Evolutionary conservation across 2,329 filamentous ascomycete genomes (phyloP), one percentile per base, ranked within the genome.

Genomic region (Pseudogymnoascus sp.): DNA sequence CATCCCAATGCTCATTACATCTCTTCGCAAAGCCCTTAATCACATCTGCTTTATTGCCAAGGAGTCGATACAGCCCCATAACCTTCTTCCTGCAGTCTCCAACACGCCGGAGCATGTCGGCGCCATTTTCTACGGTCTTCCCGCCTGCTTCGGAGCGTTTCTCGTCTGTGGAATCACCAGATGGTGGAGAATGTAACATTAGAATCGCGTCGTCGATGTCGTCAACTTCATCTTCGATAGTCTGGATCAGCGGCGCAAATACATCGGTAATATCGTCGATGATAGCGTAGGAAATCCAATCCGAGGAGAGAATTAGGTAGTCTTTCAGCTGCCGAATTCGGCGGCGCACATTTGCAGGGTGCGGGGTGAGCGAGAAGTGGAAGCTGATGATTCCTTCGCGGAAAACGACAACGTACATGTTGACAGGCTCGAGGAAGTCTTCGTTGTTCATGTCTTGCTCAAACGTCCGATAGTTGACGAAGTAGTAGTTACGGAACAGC

Each of bases 1-100:
- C 90, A 70, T 97, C 90, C 92, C 92, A 99, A 67, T 95, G 89
- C 78, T 99, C 93, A 72, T 97, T 99, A 78, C 94, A 99, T 12
- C 94, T 84, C 78, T 99, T 99, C 4, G 94, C 94, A 71, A 99
- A 99, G 1, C 94, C 94, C 77, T 97, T 97, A 80, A 99, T 97
- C 64, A 99, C 94, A 75, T 99, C 94, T 60, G 94, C 94, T 77
- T 99, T 99, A 76, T 96, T 97, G 63, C 94, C 94, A 16, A 99
- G 79, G 50, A 99, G 80, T 60, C 94, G 85, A 73, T 97, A 97
- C 56, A 99, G 80, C 37, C 90, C 88, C 92, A 99, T 99, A 67
- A 99, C 94, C 74, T 93, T 93, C 80, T 97, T 97, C 69, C 94
- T 85, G 74, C 92, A 96, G 75, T 96, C 91, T 28, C 94, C 94